These are phyloP conservation scores for Colletotrichum karsti DNA, from an alignment of 2,329 filamentous ascomycete genomes.

Conservation along the genomic window DNA sequence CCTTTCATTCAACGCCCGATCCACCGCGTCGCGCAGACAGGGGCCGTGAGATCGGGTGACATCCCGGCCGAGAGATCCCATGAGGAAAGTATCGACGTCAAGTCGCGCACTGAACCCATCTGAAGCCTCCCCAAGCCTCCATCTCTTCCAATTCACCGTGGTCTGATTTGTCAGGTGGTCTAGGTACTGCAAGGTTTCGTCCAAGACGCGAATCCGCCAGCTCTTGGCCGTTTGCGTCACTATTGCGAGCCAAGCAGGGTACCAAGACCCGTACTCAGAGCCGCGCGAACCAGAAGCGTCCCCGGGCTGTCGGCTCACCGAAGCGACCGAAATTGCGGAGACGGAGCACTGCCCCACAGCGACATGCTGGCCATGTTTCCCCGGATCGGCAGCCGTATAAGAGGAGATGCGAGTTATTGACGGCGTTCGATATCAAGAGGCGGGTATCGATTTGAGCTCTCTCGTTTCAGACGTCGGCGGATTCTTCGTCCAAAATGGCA, in stretches of 20 bases:
- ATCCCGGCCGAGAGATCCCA: neutral
- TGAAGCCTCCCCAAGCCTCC: neutral
- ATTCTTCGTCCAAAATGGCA: neutral
- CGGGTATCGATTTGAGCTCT: neutral
- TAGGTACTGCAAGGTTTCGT: neutral
- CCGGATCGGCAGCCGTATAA: conserved; percentile 17
- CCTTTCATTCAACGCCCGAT: neutral
- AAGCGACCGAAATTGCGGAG: conserved; percentile 17
- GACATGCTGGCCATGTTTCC: neutral
- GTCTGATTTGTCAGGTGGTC: conserved; percentile 14
- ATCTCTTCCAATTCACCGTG: neutral
- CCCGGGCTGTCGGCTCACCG: conserved; percentile 5
- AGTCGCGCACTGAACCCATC: neutral
- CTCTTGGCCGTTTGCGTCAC: conserved; percentile 18
- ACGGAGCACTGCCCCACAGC: conserved; percentile 1
- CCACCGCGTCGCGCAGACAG: neutral
- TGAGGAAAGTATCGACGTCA: conserved; percentile 12
- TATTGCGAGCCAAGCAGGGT: conserved; percentile 2
- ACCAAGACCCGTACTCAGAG: neutral
- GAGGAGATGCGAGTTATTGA: neutral
- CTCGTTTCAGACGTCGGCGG: neutral
- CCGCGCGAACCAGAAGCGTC: conserved; percentile 7
- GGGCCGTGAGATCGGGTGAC: neutral
- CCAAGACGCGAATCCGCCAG: neutral
- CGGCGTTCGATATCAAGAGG: neutral